Evolutionary conservation across 139 green algal genomes (phyloP), one percentile per base, ranked within the genome.

Genomic region (Mesotaenium endlicherianum): DNA sequence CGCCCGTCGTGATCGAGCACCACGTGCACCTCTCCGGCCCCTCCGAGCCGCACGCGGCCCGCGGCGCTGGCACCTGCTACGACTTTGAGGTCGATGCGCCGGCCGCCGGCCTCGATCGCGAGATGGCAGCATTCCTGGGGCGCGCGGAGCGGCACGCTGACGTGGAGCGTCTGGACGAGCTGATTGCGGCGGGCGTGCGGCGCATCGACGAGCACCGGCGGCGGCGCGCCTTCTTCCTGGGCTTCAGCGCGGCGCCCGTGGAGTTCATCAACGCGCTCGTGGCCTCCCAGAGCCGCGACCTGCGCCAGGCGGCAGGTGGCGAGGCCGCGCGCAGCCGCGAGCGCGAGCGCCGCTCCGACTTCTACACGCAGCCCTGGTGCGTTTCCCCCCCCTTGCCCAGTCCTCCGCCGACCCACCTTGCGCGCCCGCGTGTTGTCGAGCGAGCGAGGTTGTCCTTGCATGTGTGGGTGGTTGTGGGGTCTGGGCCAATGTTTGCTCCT

Each of bases 251-350:
- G 41, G 87, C 78, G 31, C 94, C 94, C 2, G 86, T 93, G 0
- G 94, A 96, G 40, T 93, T 95, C 75, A 90, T 95, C 59, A 91
- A 94, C 75, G 89, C 87, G 2, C 59, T 97, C 34, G 74, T 97
- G 8, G 91, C 87, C 8, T 86, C 88, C 5, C 93, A 97, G 81
- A 85, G 75, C 57, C 69, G 77, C 3, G 84, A 86, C 39, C 49
- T 92, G 34, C 83, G 84, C 30, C 41, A 77, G 6, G 42, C 72
- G 26, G 75, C 34, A 3, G 20, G 45, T 3, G 81, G 40, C 6
- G 16, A 43, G 42, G 80, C 4, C 47, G 67, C 0, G 47, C 72
- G 55, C 43, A 85, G 59, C 30, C 26, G 45, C 16, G 70, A 84
- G 44, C 31, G 3, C 8, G 75, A 81, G 64, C 36, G 83, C 6